Evolutionary conservation across 2,329 filamentous ascomycete genomes (phyloP), one percentile per base, ranked within the genome.

Genomic region (Botryotinia narcissicola): DNA sequence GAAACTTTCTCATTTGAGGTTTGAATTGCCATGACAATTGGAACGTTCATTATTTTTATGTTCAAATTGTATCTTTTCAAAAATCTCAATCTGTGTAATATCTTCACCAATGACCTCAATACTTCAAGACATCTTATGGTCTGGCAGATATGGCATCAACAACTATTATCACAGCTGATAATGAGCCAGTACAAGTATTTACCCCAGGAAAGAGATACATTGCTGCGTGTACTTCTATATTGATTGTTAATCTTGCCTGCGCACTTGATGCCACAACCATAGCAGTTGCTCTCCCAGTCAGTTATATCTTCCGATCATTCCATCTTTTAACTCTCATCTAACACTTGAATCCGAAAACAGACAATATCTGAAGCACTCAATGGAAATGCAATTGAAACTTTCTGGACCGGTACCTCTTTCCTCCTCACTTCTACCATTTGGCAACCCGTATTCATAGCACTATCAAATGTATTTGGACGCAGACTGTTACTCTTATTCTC

Each of bases 391-490:
- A 85, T 88, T 44, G 84, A 92, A 80, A 88, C 89, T 0, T 92
- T 92, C 78, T 93, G 90, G 91, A 86, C 88, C 20, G 91, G 90
- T 14, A 75, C 90, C 9, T 88, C 88, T 25, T 93, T 91, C 76
- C 83, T 93, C 8, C 86, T 93, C 59, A 74, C 86, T 88, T 89
- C 87, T 71, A 89, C 90, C 0, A 86, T 90, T 54, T 84, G 88
- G 61, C 85, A 90, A 77, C 88, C 87, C 66, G 80, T 81, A 37
- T 79, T 72, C 73, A 74, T 75, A 54, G 76, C 75, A 10, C 75
- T 80, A 64, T 79, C 74, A n/a, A 67, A 78, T 59, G 75, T 78
- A 25, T 75, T 76, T 57, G 75, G 75, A 14, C 69, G 77, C 16
- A 77, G 77, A 61, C 40, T 71, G 20, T 71, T 78, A 3, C 54